phyloP scores from a whole-genome alignment of 2,329 filamentous ascomycete genomes.

The Raffaelea arxii region DNA sequence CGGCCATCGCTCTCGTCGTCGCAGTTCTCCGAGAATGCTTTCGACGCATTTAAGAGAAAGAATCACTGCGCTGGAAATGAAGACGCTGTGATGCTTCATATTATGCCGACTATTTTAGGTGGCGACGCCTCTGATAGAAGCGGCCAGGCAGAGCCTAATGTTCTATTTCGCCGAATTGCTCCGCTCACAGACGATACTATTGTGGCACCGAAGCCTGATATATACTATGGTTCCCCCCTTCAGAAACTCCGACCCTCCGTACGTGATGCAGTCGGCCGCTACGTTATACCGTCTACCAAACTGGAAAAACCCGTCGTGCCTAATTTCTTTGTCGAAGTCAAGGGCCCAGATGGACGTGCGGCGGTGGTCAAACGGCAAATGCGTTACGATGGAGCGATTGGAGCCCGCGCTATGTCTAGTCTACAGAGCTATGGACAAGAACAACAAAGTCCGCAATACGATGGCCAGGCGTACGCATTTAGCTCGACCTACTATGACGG shows the following conservation, averaged over 20 bases:
- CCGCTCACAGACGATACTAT: constrained; percentile 22
- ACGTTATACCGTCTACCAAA: constrained; percentile 23
- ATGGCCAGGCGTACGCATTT: constrained; percentile 28
- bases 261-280: constrained; percentile 14
- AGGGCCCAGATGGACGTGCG: constrained; percentile 22
- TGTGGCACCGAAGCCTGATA: constrained; percentile 19
- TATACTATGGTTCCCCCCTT: constrained; percentile 20
- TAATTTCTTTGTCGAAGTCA: constrained; percentile 32
- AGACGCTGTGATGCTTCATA: constrained; percentile 20
- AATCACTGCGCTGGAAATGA: constrained; percentile 22
- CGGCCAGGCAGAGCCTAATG: too few relatives aligned
- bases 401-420: constrained; percentile 25
- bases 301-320: constrained; percentile 21
- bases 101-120: constrained; percentile 23
- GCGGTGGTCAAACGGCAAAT: constrained; percentile 24
- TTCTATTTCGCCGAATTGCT: constrained; percentile 26
- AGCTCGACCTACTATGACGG: constrained; percentile 27
- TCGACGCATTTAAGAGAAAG: constrained; percentile 18
- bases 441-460: constrained; percentile 22
- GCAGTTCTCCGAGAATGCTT: constrained; percentile 19
- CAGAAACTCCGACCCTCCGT: constrained; percentile 17
- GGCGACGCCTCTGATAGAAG: constrained; percentile 9
- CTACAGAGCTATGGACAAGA: constrained; percentile 24
- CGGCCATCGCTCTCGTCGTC: constrained; percentile 26
- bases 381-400: constrained; percentile 26